Base-by-base conservation (phyloP, 2,329 filamentous ascomycete genomes). In the Catunica adiposa region DNA sequence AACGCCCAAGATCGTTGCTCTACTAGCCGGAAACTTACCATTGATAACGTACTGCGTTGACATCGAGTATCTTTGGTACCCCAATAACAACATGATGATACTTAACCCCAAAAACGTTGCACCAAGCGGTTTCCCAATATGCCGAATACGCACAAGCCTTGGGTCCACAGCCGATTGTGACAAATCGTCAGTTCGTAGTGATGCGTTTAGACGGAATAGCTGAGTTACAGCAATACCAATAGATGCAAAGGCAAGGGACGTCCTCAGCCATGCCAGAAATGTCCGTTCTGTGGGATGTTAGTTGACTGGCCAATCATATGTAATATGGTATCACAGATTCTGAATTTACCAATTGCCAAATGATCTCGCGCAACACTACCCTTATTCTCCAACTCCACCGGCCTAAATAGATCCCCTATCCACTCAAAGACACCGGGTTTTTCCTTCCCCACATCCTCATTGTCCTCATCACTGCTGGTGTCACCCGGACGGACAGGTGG, bases 201-300 rank as follows among this genome's bases (percentile, higher is more conserved):
- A 76, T 0, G 81, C 84, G 70, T 89, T 89, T 57, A 92, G 79
- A 25, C 86, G 83, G 70, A 92, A 90, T 51, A 92, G 78, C 66
- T 92, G 86, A 1, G 86, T 90, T 42, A 92, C 78, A 46, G 85
- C 86, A 58, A 92, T 85, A 57, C 86, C 86, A 61, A 92, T 90
- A 34, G 79, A 84, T 9, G 86, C 84, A 64, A 92, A 92, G 23
- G 84, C 81, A 37, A 92, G 76, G 1, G 84, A 89, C 2, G 86
- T 92, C 54, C 86, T 79, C 46, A 92, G 75, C 86, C 86, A 92
- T 55, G 86, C 86, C 31, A 92, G 78, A 67, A 90, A 92, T 0
- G 86, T 92, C 20, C 86, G 78, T 68, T 92, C 86, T 89, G 61
- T 34, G 5, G 42, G 25, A 48, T 42, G 51, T 47, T 17, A 47